A percentile compares a stretch with the other conserved stretches of the same genome.
Evolutionary conservation across 495 filamentous ascomycete species (phyloP).

Genomic region (Lophiostoma macrostomum): DNA sequence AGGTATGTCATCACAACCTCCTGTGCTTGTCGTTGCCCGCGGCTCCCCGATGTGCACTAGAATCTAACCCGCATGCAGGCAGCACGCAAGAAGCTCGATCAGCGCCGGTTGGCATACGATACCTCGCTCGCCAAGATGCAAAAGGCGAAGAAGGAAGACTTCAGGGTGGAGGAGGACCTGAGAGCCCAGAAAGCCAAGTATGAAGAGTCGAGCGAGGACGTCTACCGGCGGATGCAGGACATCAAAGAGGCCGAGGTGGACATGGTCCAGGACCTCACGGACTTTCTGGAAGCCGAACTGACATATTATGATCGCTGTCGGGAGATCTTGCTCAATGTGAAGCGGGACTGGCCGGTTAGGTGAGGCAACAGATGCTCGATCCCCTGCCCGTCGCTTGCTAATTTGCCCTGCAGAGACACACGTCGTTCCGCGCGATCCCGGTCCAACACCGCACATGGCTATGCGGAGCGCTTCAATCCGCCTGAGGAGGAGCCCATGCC

Average conservation of each 20-base stretch:
- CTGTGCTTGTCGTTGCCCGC: background rate
- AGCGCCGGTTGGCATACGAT: slow-evolving; percentile 85
- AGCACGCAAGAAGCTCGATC: slow-evolving; percentile 93
- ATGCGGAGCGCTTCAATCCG: slow-evolving; percentile 55
- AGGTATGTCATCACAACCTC: slow-evolving; percentile 51
- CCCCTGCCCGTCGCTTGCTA: slow-evolving; percentile 23
- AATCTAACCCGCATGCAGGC: slow-evolving; percentile 46
- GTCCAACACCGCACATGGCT: slow-evolving; percentile 58
- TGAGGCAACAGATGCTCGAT: slow-evolving; percentile 37
- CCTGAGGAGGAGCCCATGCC: slow-evolving; percentile 56
- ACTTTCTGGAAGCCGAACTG: slow-evolving; percentile 86
- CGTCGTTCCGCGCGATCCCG: slow-evolving; percentile 53
- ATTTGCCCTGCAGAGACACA: slow-evolving; percentile 25
- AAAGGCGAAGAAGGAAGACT: slow-evolving; percentile 91
- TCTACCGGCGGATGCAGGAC: slow-evolving; percentile 89
- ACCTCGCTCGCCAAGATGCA: slow-evolving; percentile 87
- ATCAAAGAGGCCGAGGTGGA: slow-evolving; percentile 90
- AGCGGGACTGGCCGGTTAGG: slow-evolving; percentile 65
- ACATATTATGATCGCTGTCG: slow-evolving; percentile 87
- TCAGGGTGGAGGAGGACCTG: slow-evolving; percentile 88
- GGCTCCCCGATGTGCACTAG: background rate
- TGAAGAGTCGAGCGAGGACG: slow-evolving; percentile 92
- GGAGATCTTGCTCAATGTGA: slow-evolving; percentile 66
- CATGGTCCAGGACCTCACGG: slow-evolving; percentile 72
- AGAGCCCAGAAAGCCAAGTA: slow-evolving; percentile 92